Conservation (phyloP, 305 asterid species). For the Rubia balearica region DNA sequence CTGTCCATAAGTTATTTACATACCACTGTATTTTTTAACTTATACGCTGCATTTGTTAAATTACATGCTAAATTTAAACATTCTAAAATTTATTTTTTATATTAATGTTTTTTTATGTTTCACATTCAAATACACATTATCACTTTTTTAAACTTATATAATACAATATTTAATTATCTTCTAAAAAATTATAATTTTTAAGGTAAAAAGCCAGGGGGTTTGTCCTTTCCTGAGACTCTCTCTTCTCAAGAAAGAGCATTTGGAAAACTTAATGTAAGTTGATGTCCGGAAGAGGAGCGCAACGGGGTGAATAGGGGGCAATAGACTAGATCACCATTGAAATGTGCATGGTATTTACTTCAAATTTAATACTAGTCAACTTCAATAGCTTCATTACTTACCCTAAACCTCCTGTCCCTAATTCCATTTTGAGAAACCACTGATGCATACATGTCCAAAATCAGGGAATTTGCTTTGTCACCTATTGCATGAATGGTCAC, state of each 20-base stretch:
- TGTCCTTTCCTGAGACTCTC: too few species aligned
- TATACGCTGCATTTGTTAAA: too few species aligned
- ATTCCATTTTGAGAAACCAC: slow-evolving; percentile 58
- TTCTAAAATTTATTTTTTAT: too few species aligned
- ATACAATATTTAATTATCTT: too few species aligned
- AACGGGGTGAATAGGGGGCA: background rate
- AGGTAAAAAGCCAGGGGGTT: too few species aligned
- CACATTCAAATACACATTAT: too few species aligned
- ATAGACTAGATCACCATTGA: background rate
- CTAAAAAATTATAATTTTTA: too few species aligned
- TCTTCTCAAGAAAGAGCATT: background rate
- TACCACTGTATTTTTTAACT: too few species aligned
- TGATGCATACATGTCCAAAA: slow-evolving; percentile 75
- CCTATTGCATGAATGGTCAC: slow-evolving; percentile 94
- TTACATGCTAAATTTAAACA: too few species aligned
- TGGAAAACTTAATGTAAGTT: background rate
- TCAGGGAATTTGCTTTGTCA: slow-evolving; percentile 75
- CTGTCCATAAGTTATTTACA: too few species aligned
- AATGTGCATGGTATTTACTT: background rate
- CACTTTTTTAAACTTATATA: too few species aligned
- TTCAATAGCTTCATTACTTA: slow-evolving; percentile 26
- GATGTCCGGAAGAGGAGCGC: background rate
- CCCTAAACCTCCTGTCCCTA: slow-evolving; percentile 82
- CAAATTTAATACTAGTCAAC: background rate
- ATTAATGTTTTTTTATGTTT: too few species aligned